These are phyloP conservation scores for Paramecium primaurelia DNA, from an alignment of 73 alveolate genomes.

Conservation along the genomic window DNA sequence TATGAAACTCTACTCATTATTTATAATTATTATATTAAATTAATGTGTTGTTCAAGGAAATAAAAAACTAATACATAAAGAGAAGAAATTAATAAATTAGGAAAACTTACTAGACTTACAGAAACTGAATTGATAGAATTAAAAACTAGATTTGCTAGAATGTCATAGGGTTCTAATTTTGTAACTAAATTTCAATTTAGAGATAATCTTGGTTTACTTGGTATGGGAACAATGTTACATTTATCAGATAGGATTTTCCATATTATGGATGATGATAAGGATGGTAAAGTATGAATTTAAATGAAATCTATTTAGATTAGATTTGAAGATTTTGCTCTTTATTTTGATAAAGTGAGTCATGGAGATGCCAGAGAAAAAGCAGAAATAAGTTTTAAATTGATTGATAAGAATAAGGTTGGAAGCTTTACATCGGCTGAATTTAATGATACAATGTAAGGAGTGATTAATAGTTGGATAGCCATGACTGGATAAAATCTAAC, in stretches of 20 bases:
- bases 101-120: background rate
- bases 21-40: background rate
- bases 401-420: background rate
- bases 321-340: conserved; percentile 18
- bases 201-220: conserved; percentile 57
- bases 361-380: conserved; percentile 50
- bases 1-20: background rate
- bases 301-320: background rate
- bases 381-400: conserved; percentile 32
- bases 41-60: background rate
- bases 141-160: conserved; percentile 43
- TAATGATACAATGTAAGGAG: conserved; percentile 30
- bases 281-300: conserved; percentile 44
- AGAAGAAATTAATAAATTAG: background rate
- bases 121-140: background rate
- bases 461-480: conserved; percentile 27
- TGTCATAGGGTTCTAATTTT: conserved; percentile 42
- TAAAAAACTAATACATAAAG: background rate
- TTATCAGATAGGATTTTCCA: conserved; percentile 56
- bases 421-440: conserved; percentile 15
- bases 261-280: conserved; percentile 52
- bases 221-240: conserved; percentile 49
- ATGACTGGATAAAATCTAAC: conserved; percentile 33
- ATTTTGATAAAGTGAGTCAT: conserved; percentile 27
- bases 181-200: conserved; percentile 45